Evolutionary conservation across 2,329 filamentous ascomycete genomes (phyloP), one percentile per base, ranked within the genome.

Genomic region (Lachnellula cervina): DNA sequence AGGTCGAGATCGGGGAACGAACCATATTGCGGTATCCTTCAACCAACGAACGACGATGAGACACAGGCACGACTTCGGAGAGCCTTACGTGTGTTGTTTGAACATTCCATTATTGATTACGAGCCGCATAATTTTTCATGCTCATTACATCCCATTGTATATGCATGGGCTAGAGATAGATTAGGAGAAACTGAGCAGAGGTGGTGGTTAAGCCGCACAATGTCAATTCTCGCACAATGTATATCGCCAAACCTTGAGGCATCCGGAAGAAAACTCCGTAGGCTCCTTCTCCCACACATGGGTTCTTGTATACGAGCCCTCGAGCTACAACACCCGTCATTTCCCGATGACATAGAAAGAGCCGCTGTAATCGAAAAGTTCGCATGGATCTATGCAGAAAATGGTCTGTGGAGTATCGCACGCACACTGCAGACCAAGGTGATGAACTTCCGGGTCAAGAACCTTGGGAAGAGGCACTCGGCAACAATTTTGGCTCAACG

Each of bases 91-190:
- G 57, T 69, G 13, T 53, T 68, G 1, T 62, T 48, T 23, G 51
- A 62, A 14, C 57, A 63, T 17, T 69, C 62, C 9, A 62, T 66
- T 19, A 61, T 63, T 56, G 59, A 54, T 48, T 56, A 51, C 40
- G 59, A 47, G 28, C 43, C 28, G 21, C 17, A 19, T 21, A 19
- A 34, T 32, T 42, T 28, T 5, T 23, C 48, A 21, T 57, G 54
- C 35, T 57, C 51, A 17, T 35, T 71, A 42, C 70, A 71, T 57
- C 70, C 70, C n/a, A 58, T 71, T 19, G 63, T 72, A n/a, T 66
- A 73, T 54, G 52, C 51, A 19, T 71, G 69, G 68, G 63, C 66
- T 9, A 59, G 66, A 40, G 64, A 67, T 19, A 60, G 69, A 11
- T 59, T 71, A 40, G 25, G 16, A 2, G 44, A 40, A 40, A 17